Conservation (phyloP, 176 grass and related monocot genomes). For the Ensete glaucum region DNA sequence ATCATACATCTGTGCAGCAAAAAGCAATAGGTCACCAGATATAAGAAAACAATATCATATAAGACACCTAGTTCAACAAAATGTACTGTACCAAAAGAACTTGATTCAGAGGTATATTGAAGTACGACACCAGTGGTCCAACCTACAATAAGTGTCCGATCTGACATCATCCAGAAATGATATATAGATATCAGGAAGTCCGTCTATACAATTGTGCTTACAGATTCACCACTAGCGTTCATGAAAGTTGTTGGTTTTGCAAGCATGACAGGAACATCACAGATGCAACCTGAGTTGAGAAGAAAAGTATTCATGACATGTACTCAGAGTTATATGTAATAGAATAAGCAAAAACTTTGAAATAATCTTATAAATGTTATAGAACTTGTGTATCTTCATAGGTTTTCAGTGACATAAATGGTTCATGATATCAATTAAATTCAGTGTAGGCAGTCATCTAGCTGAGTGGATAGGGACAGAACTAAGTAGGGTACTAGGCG, state of each 20-base stretch:
- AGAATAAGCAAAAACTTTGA: constrained; percentile 14
- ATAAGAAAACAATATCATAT: not conserved
- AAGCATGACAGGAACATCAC: constrained; percentile 72
- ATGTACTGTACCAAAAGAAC: constrained; percentile 52
- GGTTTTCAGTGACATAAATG: too few species aligned
- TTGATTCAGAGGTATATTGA: constrained; percentile 86
- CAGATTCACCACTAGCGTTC: constrained; percentile 98
- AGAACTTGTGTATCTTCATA: too few species aligned
- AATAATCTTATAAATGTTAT: not conserved
- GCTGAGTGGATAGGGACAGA: too few species aligned
- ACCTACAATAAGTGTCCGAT: constrained; percentile 47
- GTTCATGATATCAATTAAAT: too few species aligned
- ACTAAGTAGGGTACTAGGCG: too few species aligned
- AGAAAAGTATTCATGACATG: not conserved
- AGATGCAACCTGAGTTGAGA: constrained; percentile 51
- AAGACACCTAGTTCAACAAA: not conserved
- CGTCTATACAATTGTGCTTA: constrained; percentile 44
- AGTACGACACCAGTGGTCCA: constrained; percentile 70
- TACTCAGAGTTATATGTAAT: not conserved
- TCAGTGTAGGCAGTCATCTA: too few species aligned
- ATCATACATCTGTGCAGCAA: constrained; percentile 65
- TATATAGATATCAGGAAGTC: not conserved
- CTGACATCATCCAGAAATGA: constrained; percentile 6
- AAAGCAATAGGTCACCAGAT: constrained; percentile 17
- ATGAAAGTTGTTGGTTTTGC: constrained; percentile 90